phyloP scores from a whole-genome alignment of 1,139 yeast genomes.

The Pichia sp. region DNA sequence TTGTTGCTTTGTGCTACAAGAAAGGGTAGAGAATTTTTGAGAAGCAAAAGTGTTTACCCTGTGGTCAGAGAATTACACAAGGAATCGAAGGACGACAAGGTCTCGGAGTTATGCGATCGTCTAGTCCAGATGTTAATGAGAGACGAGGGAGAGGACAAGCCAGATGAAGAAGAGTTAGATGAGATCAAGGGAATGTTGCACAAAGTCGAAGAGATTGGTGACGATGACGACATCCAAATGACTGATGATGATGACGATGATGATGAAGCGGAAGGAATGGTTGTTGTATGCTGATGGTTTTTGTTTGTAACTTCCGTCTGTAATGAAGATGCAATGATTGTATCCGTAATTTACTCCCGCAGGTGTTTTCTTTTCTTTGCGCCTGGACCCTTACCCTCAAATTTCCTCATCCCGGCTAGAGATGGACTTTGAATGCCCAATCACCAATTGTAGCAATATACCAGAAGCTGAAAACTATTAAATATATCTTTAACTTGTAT shows the following conservation, averaged over 20 bases:
- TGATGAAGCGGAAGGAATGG: constrained; percentile 29
- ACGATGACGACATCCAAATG: constrained; percentile 21
- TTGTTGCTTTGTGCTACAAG: constrained; percentile 73
- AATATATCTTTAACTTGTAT: constrained; percentile 4
- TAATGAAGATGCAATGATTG: too few relatives aligned
- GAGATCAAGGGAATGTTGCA: constrained; percentile 33
- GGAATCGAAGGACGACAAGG: constrained; percentile 56
- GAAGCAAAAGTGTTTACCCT: constrained; percentile 78
- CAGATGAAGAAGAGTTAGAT: constrained; percentile 27
- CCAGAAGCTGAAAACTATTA: background rate
- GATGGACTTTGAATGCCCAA: background rate
- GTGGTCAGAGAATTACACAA: constrained; percentile 81
- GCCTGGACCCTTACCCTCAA: too few relatives aligned
- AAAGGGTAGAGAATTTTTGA: constrained; percentile 65
- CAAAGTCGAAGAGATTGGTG: constrained; percentile 32
- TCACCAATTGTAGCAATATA: background rate
- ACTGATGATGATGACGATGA: constrained; percentile 23
- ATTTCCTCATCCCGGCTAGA: too few relatives aligned
- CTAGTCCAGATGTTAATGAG: constrained; percentile 85
- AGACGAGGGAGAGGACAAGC: constrained; percentile 54
- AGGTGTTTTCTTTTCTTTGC: too few relatives aligned
- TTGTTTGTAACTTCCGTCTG: background rate
- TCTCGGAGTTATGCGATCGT: constrained; percentile 67
- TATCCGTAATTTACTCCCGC: too few relatives aligned
- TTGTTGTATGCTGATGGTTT: constrained; percentile 30